Evolutionary conservation across 2,329 filamentous ascomycete species (phyloP).

Genomic region (Cryphonectria radicalis): DNA sequence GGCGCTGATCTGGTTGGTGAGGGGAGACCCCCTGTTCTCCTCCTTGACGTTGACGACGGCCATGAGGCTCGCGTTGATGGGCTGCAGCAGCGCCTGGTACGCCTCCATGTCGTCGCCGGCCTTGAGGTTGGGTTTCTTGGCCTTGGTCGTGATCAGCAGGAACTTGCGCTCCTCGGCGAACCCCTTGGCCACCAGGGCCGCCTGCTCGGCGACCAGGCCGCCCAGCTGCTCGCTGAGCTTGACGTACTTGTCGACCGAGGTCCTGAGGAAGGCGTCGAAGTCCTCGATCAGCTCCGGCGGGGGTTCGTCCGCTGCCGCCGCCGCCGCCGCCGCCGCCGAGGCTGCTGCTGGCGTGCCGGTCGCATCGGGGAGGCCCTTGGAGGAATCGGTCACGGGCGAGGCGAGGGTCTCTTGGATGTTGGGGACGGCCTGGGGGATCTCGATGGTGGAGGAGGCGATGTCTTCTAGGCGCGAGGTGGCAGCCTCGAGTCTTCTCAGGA

Average conservation of each 20-base stretch:
- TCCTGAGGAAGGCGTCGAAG: constrained; percentile 79
- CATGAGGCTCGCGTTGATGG: constrained; percentile 81
- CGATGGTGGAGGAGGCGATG: constrained; percentile 78
- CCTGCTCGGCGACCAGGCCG: constrained; percentile 77
- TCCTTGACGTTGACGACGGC: constrained; percentile 82
- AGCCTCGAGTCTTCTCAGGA: constrained; percentile 80
- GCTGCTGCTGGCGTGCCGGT: constrained; percentile 42
- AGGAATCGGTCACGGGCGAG: constrained; percentile 39
- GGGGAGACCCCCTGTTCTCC: constrained; percentile 72
- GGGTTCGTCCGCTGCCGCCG: constrained; percentile 55
- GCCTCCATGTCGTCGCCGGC: constrained; percentile 60
- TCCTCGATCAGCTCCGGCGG: constrained; percentile 82
- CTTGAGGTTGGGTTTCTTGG: constrained; percentile 82
- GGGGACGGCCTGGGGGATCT: constrained; percentile 58
- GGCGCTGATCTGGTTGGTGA: constrained; percentile 82
- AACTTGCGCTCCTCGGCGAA: constrained; percentile 89
- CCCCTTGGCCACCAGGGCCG: constrained; percentile 59
- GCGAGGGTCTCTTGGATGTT: constrained; percentile 47
- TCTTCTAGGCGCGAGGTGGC: constrained; percentile 96
- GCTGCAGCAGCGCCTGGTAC: constrained; percentile 80
- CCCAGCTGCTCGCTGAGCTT: constrained; percentile 78
- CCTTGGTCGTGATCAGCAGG: constrained; percentile 83
- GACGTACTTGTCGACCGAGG: constrained; percentile 77
- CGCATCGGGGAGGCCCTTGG: constrained; percentile 37
- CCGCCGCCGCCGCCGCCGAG: constrained; percentile 44